Evolutionary conservation across 768 basidiomycete species (phyloP).

Genomic region (Leccinum boreale): DNA sequence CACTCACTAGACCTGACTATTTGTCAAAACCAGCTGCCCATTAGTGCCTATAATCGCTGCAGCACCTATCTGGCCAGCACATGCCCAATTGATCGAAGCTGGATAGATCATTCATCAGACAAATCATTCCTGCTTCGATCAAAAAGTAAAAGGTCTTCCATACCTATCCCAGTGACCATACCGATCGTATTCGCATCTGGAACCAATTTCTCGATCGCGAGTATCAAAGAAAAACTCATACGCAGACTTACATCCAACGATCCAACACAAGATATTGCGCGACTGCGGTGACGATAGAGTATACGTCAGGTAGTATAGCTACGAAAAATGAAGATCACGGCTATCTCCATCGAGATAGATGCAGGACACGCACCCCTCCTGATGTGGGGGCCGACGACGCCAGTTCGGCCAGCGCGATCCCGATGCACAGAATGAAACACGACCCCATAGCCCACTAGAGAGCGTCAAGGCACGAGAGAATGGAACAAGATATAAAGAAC

Average conservation of each 20-base stretch:
- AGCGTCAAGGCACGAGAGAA: background rate
- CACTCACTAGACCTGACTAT: constrained; percentile 43
- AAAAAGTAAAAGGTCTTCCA: background rate
- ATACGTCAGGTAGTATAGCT: constrained; percentile 68
- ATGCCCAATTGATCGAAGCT: constrained; percentile 61
- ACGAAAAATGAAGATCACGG: background rate
- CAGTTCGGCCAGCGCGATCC: constrained; percentile 36
- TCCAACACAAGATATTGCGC: constrained; percentile 62
- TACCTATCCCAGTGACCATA: constrained; percentile 38
- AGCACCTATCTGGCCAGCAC: constrained; percentile 59
- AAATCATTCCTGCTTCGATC: background rate
- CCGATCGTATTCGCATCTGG: constrained; percentile 50
- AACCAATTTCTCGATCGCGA: background rate
- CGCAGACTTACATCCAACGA: constrained; percentile 54
- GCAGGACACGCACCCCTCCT: constrained; percentile 28
- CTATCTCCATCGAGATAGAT: background rate
- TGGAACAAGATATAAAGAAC: constrained; percentile 1
- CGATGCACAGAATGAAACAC: constrained; percentile 35
- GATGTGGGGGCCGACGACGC: constrained; percentile 39
- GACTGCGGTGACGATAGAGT: constrained; percentile 50
- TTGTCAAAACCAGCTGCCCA: constrained; percentile 33
- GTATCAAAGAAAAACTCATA: background rate
- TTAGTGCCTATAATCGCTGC: constrained; percentile 55
- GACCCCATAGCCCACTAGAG: constrained; percentile 34
- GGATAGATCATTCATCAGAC: constrained; percentile 35